Base-by-base conservation (phyloP, 176 grass and related monocot genomes). In the Carex littledalei region DNA sequence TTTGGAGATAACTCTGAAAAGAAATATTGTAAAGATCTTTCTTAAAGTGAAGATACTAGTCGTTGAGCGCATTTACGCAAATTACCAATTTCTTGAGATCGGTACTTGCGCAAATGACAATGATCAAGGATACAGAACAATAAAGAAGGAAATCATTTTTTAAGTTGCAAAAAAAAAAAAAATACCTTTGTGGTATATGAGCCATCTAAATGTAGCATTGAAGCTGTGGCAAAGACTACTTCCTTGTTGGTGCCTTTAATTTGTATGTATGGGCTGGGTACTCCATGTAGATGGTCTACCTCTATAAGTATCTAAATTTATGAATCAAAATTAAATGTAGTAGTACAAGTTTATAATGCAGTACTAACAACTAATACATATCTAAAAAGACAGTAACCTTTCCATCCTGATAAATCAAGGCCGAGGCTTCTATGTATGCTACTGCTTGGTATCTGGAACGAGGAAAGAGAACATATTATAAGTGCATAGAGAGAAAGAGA, bases 351-450 rank as follows among this genome's bases (percentile, higher is more conserved):
- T 31, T 77, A 77, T 29, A 77, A 53, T 31, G 73, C 26, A 31
- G 73, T 55, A 41, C 9, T 70, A 53, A 55, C 45, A 77, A 49
- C 43, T 67, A 9, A 65, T 21, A 41, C n/a, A 63, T 63, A 74
- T 18, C n/a, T 89, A 24, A 35, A 10, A 82, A 79, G 24, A 59
- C 85, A 83, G 79, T 84, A 56, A 94, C 95, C 92, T 98, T 93
- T 84, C 91, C 93, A 67, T 98, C 95, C 87, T 98, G 95, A 86
- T 95, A 95, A 87, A 95, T 98, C 79, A 90, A 68, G 2, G 95
- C 95, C 81, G 95, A 93, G 88, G 95, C 95, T 95, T 98, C 93
- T 89, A 98, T 93, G 86, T 98, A 98, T 89, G 95, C 93, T 85
- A 94, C 95, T 67, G 95, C 95, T 85, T 93, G 93, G 84, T 98